Evolutionary conservation across 306 rosid species (phyloP), one percentile per base, ranked within the genome.

Genomic region (Mucuna pruriens): DNA sequence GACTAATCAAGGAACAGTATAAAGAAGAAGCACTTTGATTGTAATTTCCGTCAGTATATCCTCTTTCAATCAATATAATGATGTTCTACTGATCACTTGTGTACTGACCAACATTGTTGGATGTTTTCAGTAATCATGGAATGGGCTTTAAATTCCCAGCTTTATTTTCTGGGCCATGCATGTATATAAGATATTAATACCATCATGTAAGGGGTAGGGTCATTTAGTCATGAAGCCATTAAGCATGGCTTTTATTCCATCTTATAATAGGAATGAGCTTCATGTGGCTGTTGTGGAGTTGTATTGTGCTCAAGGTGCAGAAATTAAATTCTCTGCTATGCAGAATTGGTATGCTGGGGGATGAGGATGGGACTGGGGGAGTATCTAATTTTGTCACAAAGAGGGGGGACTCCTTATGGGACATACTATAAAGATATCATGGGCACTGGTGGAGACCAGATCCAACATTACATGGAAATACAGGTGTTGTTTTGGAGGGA

Each of bases 261-360:
- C 92, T 62, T 91, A 89, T 80, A 94, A 92, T 71, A 82, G 78
- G 62, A 95, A 90, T 83, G 94, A 90, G 88, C 95, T 92, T 71
- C 91, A 76, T 52, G 94, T 92, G 65, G 89, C 92, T 39, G 97
- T 86, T 78, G 96, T 92, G 33, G 92, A 90, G 73, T 71, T 91
- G 79, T 85, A 84, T 61, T 84, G 92, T 69, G 87, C 86, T n/a
- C 89, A 89, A 52, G 90, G 81, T 10, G 90, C 94, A 4, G 87
- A 91, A 84, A 88, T 90, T 84, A 91, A 89, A 86, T 91, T 90
- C 82, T 92, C 94, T 78, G 91, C 97, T 1, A 89, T 87, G 83
- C 91, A 92, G 84, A 94, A 91, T 54, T 90, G 94, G 97, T 90
- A 89, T 77, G 89, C 95, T 22, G 94, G 93, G 93, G 48, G 92